Conservation (phyloP, 2,329 filamentous ascomycete genomes). For the Verticillium tricorpus region DNA sequence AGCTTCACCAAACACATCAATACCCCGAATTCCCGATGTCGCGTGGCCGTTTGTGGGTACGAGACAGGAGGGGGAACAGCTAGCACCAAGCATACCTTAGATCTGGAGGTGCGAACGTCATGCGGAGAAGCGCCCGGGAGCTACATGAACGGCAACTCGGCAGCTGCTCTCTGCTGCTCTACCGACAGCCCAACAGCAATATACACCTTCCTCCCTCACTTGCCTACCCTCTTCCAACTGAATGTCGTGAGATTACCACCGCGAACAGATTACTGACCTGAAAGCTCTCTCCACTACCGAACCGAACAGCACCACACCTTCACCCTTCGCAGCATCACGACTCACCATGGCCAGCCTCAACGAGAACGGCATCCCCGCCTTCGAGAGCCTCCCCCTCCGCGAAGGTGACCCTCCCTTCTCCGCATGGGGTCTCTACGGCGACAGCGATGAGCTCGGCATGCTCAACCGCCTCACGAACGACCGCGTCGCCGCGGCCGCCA, state of each 20-base stretch:
- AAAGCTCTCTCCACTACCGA: background rate
- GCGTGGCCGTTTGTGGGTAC: background rate
- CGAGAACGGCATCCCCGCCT: slow-evolving; percentile 39
- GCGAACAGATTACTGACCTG: background rate
- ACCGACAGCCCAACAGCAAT: background rate
- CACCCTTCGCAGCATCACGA: background rate
- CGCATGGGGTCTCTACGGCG: slow-evolving; percentile 49
- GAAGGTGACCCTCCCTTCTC: slow-evolving; percentile 37
- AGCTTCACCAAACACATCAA: background rate
- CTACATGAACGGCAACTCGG: background rate
- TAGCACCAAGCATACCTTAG: background rate
- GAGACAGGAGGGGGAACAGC: background rate
- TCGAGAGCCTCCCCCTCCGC: slow-evolving; percentile 41
- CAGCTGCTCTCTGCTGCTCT: background rate
- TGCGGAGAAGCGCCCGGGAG: background rate
- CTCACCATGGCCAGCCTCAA: slow-evolving; percentile 18
- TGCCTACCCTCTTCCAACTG: background rate
- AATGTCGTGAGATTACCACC: background rate
- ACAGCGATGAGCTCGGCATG: slow-evolving; percentile 53
- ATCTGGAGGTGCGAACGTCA: background rate
- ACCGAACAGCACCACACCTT: no score
- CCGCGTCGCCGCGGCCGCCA: slow-evolving; percentile 44
- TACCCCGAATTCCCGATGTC: background rate
- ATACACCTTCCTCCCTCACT: background rate
- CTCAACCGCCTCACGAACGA: slow-evolving; percentile 56